Evolutionary conservation across 768 basidiomycete genomes (phyloP), one percentile per base, ranked within the genome.

Genomic region (Hericium erinaceus): DNA sequence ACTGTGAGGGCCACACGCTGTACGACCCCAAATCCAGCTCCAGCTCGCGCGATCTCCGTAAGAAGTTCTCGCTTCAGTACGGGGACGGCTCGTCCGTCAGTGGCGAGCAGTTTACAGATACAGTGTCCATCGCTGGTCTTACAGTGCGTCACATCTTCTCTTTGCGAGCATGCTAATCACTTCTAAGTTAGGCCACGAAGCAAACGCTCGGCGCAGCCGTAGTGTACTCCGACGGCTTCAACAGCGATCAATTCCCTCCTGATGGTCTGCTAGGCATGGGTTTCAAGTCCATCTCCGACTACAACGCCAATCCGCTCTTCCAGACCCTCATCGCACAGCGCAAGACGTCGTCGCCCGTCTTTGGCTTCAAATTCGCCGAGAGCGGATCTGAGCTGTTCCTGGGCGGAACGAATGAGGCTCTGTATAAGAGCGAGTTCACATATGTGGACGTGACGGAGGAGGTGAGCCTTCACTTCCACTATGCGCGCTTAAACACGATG

Each of bases 201-300:
- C 81, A 81, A 65, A 68, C 68, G 4, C 60, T 83, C 18, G 78
- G 77, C 10, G 73, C 73, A 24, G 78, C 79, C 16, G 68, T 65
- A 9, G 64, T 60, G 2, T 77, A 77, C 55, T 75, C 74, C 18
- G 9, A 61, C 3, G 68, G 64, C 6, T 61, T 79, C 57, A 9
- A 61, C 41, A 57, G 8, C 12, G 53, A 55, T 13, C 48, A 57
- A 13, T 75, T 73, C 52, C 60, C 48, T 0, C 53, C 74, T 0
- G 77, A 79, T 51, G 78, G 77, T 9, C 55, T 80, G 12, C 63
- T 77, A 50, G 78, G 78, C 39, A 67, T 79, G 67, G 75, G 49
- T 9, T 69, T 67, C 63, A 59, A 63, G 54, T 58, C 58, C 1
- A 68, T 69, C 51, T 67, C 69, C 0, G 56, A n/a, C 18, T 64